Evolutionary conservation across 2,329 filamentous ascomycete species (phyloP).

Genomic region (Diplodia intermedia): DNA sequence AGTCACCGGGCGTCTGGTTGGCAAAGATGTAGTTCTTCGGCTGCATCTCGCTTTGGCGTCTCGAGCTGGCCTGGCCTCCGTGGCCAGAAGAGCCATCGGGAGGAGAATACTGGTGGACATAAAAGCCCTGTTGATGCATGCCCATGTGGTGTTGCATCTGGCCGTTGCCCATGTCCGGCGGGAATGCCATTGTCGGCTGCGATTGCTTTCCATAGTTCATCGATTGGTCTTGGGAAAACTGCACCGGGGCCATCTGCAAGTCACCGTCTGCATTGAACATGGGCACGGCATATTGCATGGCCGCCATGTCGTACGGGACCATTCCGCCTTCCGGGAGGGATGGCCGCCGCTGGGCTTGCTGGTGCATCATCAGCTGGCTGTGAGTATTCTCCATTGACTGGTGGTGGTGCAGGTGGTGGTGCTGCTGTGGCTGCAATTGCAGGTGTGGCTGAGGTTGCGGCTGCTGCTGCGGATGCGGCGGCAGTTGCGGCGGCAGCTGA

Average conservation of each 20-base stretch:
- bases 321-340: constrained; percentile 34
- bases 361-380: constrained; percentile 16
- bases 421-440: neutral
- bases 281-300: constrained; percentile 34
- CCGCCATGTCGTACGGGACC: constrained; percentile 31
- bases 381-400: constrained; percentile 19
- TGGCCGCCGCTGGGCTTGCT: constrained; percentile 28
- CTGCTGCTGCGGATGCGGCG: neutral
- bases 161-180: constrained; percentile 10
- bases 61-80: constrained; percentile 35
- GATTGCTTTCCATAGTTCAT: constrained; percentile 19
- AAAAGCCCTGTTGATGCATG: constrained; percentile 48
- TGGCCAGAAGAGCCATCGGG: constrained; percentile 38
- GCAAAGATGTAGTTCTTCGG: constrained; percentile 57
- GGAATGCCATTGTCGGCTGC: constrained; percentile 10
- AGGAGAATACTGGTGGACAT: constrained; percentile 57
- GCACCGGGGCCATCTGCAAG: constrained; percentile 34
- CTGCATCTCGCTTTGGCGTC: constrained; percentile 40
- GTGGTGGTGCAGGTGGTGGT: constrained; percentile 23
- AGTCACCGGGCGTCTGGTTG: constrained; percentile 55
- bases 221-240: constrained; percentile 32
- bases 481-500: constrained; percentile 2
- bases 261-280: constrained; percentile 35
- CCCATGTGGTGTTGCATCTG: constrained; percentile 27
- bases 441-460: neutral